These are phyloP conservation scores for Sindora glabra DNA, from an alignment of 306 rosid genomes.

Conservation along the genomic window DNA sequence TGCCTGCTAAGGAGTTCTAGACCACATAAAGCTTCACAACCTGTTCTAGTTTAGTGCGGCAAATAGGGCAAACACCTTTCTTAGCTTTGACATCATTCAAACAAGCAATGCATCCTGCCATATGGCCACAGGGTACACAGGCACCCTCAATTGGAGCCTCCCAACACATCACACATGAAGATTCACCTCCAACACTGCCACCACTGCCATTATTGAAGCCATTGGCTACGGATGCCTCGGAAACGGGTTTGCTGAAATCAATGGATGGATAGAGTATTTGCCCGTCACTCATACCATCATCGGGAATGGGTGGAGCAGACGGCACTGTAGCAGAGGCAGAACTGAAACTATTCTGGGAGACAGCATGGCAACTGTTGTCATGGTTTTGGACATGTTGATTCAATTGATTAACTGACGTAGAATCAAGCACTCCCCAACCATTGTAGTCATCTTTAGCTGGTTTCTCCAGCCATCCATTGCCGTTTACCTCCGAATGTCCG, in stretches of 20 bases:
- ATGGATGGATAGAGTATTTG: no score
- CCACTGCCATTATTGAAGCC: no score
- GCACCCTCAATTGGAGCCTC: slow-evolving; percentile 15
- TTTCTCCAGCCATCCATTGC: slow-evolving; percentile 10
- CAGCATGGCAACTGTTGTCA: neutral
- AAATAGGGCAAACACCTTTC: slow-evolving; percentile 20
- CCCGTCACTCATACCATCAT: slow-evolving; percentile 10
- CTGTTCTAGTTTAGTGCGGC: slow-evolving; percentile 9
- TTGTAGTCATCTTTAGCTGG: neutral
- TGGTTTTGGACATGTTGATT: neutral
- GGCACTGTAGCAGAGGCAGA: neutral
- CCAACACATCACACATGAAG: slow-evolving; percentile 16
- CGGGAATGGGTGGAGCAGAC: slow-evolving; percentile 18
- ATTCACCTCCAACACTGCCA: neutral
- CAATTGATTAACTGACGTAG: neutral
- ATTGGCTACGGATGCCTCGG: no score
- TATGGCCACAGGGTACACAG: slow-evolving; percentile 17
- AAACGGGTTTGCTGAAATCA: no score
- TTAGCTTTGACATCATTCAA: slow-evolving; percentile 16
- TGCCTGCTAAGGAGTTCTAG: neutral
- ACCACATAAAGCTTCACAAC: slow-evolving; percentile 11
- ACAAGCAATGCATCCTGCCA: slow-evolving; percentile 25
- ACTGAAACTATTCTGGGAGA: neutral
- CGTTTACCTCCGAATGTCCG: neutral
- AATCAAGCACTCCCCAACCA: neutral